Evolutionary conservation across 768 basidiomycete genomes (phyloP).

Genomic region (Psilocybe sp.): DNA sequence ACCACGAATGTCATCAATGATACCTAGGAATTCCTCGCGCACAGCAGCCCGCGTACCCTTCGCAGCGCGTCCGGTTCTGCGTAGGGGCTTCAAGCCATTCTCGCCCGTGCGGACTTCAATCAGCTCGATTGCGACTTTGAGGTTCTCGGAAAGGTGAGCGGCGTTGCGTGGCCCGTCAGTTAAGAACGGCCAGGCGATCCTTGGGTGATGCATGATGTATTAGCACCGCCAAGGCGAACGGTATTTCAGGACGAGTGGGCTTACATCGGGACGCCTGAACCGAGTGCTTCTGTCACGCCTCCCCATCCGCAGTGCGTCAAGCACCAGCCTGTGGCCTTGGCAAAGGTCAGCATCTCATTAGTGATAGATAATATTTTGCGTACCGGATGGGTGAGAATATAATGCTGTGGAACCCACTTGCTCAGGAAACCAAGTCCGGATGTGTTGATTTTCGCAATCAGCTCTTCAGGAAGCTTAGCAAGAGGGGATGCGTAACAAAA

Average conservation of each 20-base stretch:
- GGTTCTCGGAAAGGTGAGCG: constrained; percentile 3
- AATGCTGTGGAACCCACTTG: constrained; percentile 13
- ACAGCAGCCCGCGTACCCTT: constrained; percentile 10
- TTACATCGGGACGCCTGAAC: constrained; percentile 10
- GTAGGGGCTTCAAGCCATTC: constrained; percentile 7
- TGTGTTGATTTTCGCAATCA: constrained; percentile 1
- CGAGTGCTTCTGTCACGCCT: constrained; percentile 10
- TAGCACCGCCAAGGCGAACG: background rate
- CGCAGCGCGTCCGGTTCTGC: constrained; percentile 1
- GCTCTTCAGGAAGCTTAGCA: constrained; percentile 6
- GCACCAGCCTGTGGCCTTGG: constrained; percentile 15
- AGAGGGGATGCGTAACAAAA: constrained; percentile 9
- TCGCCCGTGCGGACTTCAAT: constrained; percentile 12
- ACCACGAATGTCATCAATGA: constrained; percentile 7
- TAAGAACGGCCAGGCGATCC: constrained; percentile 13
- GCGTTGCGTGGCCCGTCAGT: constrained; percentile 8
- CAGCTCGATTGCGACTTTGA: constrained; percentile 10
- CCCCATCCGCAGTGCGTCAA: constrained; percentile 14
- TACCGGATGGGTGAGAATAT: constrained; percentile 11
- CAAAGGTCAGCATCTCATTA: background rate
- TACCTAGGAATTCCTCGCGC: constrained; percentile 4
- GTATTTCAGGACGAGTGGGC: background rate
- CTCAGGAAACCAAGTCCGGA: constrained; percentile 6
- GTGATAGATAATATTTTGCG: background rate
- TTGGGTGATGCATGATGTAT: background rate